Evolutionary conservation across 2,329 filamentous ascomycete species (phyloP).

Genomic region (Esteya vermicola): DNA sequence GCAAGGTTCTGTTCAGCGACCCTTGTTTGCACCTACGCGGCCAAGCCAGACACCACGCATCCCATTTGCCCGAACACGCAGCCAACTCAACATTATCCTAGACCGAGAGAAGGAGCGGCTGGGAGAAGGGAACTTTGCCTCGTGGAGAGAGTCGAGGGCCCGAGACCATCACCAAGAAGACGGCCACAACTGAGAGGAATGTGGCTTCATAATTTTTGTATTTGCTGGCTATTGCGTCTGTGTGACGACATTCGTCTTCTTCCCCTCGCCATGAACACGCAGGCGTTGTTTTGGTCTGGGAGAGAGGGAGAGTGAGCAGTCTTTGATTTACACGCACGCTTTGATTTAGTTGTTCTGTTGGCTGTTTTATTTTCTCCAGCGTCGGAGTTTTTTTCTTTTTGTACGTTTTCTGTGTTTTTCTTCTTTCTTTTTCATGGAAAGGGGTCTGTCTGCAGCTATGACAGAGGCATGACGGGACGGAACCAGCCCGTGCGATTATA

Average conservation of each 20-base stretch:
- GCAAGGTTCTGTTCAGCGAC: constrained; percentile 18
- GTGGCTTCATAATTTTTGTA: neutral
- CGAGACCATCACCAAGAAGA: neutral
- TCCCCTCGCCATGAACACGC: too few relatives aligned
- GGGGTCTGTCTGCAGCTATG: too few relatives aligned
- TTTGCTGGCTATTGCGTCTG: neutral
- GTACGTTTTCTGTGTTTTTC: neutral
- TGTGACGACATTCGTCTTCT: too few relatives aligned
- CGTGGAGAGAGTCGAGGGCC: constrained; percentile 4
- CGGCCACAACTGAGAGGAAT: neutral
- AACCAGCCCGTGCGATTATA: too few relatives aligned
- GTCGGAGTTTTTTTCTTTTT: neutral
- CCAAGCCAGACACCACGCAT: constrained; percentile 29
- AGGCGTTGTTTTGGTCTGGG: too few relatives aligned
- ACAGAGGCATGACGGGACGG: too few relatives aligned
- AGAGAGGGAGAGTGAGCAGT: too few relatives aligned
- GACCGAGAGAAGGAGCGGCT: constrained; percentile 37
- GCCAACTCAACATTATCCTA: constrained; percentile 42
- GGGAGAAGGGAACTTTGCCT: constrained; percentile 6
- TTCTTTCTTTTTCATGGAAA: neutral
- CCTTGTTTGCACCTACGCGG: constrained; percentile 32
- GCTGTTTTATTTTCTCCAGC: too few relatives aligned
- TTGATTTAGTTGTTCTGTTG: too few relatives aligned
- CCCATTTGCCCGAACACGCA: constrained; percentile 43
- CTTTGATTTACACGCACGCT: too few relatives aligned